Base-by-base conservation (phyloP, 169 alveolate species). In the Plasmodium inui region DNA sequence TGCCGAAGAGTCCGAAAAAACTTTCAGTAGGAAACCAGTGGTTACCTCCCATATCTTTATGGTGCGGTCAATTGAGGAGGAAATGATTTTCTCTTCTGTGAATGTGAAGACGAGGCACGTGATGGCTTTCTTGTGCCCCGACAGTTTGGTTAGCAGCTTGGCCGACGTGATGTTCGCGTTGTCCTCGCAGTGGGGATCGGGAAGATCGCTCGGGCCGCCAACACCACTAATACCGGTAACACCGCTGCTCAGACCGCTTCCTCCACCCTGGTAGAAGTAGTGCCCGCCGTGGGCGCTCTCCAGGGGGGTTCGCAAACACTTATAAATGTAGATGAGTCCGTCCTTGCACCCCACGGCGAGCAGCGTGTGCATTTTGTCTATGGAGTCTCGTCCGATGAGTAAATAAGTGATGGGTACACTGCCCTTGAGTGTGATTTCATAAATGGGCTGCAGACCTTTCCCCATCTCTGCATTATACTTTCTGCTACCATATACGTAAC, bases 281-380 rank as follows among this genome's bases (percentile, higher is more conserved):
- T 80, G 26, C 84, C 95, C 57, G 3, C 76, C 37, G 76, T 67
- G 30, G 30, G 76, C 30, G n/a, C 78, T 44, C 92, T 96, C 98
- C 3, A 96, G 73, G n/a, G 71, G 83, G 1, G 97, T 96, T 19
- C 97, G 95, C 81, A 71, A 95, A 34, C 94, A 92, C 81, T 95
- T 96, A 81, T 95, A 96, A 26, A 96, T 80, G 57, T 96, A 96
- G 9, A 97, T 96, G 10, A 96, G 26, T 2, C 98, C 98, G 39
- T 96, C 97, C 61, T 97, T 95, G 32, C 98, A 95, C 6, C 98
- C 98, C 34, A 96, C 98, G n/a, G 98, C 97, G 39, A 97, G 92
- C 93, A 97, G 79, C 1, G 96, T 92, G 93, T 96, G 95, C 55
- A 92, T 82, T 81, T 96, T 97, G 53, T 95, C 92, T 4, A 97